Conservation (phyloP, 2,329 filamentous ascomycete genomes). For the Neoascochyta sp. region DNA sequence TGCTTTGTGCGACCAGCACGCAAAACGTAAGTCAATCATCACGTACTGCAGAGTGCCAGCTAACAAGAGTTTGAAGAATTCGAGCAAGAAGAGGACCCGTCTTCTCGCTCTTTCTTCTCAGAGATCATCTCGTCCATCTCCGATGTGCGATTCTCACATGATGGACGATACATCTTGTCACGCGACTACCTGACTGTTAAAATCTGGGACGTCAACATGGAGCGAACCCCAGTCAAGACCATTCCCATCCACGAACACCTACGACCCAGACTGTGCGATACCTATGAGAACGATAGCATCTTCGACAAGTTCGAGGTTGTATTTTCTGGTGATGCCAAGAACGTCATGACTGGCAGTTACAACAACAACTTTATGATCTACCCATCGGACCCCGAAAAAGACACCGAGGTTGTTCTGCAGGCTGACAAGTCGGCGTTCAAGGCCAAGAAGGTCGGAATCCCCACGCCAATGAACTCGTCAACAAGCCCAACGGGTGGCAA, state of each 20-base stretch:
- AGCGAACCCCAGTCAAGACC: constrained; percentile 93
- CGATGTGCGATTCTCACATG: constrained; percentile 93
- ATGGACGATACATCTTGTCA: constrained; percentile 94
- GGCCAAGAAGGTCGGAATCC: constrained; percentile 98
- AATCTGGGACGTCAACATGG: constrained; percentile 99
- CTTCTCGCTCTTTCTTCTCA: constrained; percentile 96
- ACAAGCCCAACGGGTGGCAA: constrained; percentile 72
- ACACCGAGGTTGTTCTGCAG: constrained; percentile 94
- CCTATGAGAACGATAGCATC: constrained; percentile 98
- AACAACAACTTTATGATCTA: constrained; percentile 99
- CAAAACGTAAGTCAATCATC: constrained; percentile 69
- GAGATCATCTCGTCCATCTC: constrained; percentile 99
- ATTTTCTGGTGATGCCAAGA: constrained; percentile 96
- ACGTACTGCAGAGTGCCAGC: no score
- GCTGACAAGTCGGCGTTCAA: constrained; percentile 99
- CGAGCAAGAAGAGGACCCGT: constrained; percentile 96
- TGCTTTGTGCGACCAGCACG: constrained; percentile 90
- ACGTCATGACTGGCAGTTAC: constrained; percentile 99
- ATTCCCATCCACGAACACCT: constrained; percentile 98
- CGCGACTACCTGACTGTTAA: constrained; percentile 98
- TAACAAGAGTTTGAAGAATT: constrained; percentile 63
- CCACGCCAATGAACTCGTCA: constrained; percentile 87
- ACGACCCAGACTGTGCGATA: constrained; percentile 89
- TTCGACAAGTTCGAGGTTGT: constrained; percentile 99
- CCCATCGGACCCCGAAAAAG: constrained; percentile 90